These are phyloP conservation scores for Panaeolus papilionaceus DNA, from an alignment of 768 basidiomycete species.

Conservation along the genomic window DNA sequence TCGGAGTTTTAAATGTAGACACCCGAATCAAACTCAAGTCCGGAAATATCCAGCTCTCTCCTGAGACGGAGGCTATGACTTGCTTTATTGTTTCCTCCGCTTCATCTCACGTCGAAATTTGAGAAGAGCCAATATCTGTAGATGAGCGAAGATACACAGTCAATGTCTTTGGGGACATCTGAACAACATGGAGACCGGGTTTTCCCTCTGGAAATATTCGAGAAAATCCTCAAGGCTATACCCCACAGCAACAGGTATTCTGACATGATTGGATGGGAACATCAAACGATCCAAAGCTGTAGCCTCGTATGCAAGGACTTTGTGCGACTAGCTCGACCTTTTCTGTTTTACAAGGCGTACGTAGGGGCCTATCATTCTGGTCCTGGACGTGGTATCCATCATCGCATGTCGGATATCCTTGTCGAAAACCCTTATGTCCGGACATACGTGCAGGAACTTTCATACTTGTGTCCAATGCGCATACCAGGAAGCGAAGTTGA, in stretches of 20 bases:
- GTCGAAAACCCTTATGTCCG: background rate
- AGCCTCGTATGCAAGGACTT: constrained; percentile 2
- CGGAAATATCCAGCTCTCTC: too few relatives aligned
- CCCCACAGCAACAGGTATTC: background rate
- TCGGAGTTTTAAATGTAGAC: too few relatives aligned
- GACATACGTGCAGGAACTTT: background rate
- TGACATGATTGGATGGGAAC: background rate
- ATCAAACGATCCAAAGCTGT: background rate
- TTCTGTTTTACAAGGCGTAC: background rate
- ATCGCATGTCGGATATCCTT: background rate
- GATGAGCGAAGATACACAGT: background rate
- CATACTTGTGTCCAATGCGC: background rate
- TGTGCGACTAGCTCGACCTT: background rate
- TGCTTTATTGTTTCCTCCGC: background rate
- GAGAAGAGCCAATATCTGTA: background rate
- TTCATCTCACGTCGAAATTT: background rate
- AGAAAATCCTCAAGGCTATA: background rate
- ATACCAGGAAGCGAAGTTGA: background rate
- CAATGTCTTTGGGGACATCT: background rate
- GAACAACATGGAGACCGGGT: background rate
- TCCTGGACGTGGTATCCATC: background rate
- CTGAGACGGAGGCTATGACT: too few relatives aligned
- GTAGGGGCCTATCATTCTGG: background rate
- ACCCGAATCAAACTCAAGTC: background rate
- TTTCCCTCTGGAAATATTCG: background rate